Conservation (phyloP, 2,329 filamentous ascomycete species). For the Cladorrhinum sp. region DNA sequence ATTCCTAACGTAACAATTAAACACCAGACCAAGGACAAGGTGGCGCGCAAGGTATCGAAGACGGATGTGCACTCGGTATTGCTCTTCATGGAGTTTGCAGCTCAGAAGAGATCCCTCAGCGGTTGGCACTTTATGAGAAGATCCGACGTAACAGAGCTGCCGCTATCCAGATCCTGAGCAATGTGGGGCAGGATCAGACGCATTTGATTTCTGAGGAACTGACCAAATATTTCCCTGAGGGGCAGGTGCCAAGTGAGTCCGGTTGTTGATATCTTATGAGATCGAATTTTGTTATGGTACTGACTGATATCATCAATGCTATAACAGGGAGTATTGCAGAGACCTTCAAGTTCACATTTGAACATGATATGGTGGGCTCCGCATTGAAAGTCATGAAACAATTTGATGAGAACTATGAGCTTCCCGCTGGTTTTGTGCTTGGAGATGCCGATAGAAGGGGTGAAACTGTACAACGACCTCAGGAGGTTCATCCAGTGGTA, state of each 20-base stretch:
- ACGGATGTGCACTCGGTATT: slow-evolving; percentile 27
- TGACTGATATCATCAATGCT: not conserved
- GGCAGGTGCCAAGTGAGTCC: slow-evolving; percentile 3
- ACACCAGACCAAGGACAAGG: slow-evolving; percentile 30
- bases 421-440: not conserved
- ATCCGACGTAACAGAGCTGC: slow-evolving; percentile 26
- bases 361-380: not conserved
- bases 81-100: slow-evolving; percentile 17
- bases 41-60: slow-evolving; percentile 30
- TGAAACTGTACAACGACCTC: not conserved
- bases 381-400: not conserved
- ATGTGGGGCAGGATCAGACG: slow-evolving; percentile 28
- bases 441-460: not conserved
- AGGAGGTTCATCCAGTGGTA: not conserved
- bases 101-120: slow-evolving; percentile 12
- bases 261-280: no score
- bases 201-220: not conserved
- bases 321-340: not conserved
- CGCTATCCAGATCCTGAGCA: slow-evolving; percentile 28
- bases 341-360: not conserved
- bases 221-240: not conserved
- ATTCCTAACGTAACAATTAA: not conserved
- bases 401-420: not conserved
- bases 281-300: not conserved
- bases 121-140: slow-evolving; percentile 26